These are phyloP conservation scores for Trichoderma afroharzianum DNA, from an alignment of 2,329 filamentous ascomycete genomes.

Conservation along the genomic window DNA sequence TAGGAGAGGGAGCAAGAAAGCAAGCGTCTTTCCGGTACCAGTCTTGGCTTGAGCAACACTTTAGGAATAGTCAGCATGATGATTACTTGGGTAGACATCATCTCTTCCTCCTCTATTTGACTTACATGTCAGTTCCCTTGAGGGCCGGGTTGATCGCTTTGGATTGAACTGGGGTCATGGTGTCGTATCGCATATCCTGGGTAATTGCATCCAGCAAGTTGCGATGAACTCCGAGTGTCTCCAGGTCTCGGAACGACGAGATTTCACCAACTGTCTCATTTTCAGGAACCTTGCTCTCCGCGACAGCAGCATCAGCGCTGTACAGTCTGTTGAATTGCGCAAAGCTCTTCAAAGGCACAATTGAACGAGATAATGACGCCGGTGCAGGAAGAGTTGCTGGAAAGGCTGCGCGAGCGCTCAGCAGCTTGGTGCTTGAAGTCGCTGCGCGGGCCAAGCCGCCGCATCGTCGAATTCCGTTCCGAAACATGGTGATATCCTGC, in stretches of 20 bases:
- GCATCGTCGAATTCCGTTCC: constrained; percentile 39
- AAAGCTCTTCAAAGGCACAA: constrained; percentile 23
- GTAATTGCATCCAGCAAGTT: constrained; percentile 67
- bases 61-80: constrained; percentile 21
- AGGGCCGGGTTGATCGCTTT: constrained; percentile 78
- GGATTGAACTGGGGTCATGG: constrained; percentile 90
- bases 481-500: constrained; percentile 29
- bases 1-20: constrained; percentile 82
- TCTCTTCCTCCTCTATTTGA: constrained; percentile 15
- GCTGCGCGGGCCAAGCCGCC: constrained; percentile 34
- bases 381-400: constrained; percentile 24
- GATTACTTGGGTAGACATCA: neutral
- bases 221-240: constrained; percentile 52
- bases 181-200: constrained; percentile 67
- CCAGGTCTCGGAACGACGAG: constrained; percentile 45
- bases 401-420: constrained; percentile 28
- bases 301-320: constrained; percentile 37
- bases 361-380: constrained; percentile 22
- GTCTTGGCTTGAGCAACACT: constrained; percentile 93
- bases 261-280: constrained; percentile 23
- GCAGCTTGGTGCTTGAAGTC: constrained; percentile 28
- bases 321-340: constrained; percentile 33
- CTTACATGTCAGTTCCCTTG: constrained; percentile 78
- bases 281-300: constrained; percentile 21
- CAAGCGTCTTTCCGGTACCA: constrained; percentile 93